These are phyloP conservation scores for Centrapalus pauciflorus DNA, from an alignment of 129 eudicot species.

Conservation along the genomic window DNA sequence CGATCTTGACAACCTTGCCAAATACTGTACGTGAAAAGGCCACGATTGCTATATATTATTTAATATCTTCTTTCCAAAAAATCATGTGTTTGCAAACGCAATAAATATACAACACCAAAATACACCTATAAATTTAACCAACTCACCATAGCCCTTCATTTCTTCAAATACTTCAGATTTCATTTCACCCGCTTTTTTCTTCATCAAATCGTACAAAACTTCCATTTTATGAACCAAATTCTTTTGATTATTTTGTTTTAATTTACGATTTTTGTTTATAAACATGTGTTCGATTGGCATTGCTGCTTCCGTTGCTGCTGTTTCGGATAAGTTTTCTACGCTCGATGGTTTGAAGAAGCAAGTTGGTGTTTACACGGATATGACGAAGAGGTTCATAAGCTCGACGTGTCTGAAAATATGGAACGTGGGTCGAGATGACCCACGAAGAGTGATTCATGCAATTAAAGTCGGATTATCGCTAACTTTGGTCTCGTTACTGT, in stretches of 20 bases:
- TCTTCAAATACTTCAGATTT: not conserved
- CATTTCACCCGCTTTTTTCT: slow-evolving; percentile 6
- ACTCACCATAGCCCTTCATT: slow-evolving; percentile 3
- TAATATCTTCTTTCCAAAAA: no score
- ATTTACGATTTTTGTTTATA: not conserved
- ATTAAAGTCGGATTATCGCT: slow-evolving; percentile 41
- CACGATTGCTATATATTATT: no score
- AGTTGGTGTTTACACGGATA: slow-evolving; percentile 12
- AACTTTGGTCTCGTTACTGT: slow-evolving; percentile 33
- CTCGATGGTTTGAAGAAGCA: slow-evolving; percentile 17
- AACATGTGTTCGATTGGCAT: slow-evolving; percentile 17
- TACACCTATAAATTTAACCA: slow-evolving; percentile 15
- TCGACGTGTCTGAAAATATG: slow-evolving; percentile 2
- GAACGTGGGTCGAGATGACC: slow-evolving; percentile 39
- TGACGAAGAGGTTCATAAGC: not conserved
- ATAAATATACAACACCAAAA: no score
- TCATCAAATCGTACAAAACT: not conserved
- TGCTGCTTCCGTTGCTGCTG: not conserved
- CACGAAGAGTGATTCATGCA: slow-evolving; percentile 35
- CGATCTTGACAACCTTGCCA: no score
- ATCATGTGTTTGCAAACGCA: no score
- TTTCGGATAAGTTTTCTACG: not conserved
- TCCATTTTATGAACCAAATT: not conserved
- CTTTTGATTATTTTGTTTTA: not conserved
- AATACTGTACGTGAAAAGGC: no score